Evolutionary conservation across 768 basidiomycete species (phyloP), one percentile per base, ranked within the genome.

Genomic region (Lactifluus pinguis): DNA sequence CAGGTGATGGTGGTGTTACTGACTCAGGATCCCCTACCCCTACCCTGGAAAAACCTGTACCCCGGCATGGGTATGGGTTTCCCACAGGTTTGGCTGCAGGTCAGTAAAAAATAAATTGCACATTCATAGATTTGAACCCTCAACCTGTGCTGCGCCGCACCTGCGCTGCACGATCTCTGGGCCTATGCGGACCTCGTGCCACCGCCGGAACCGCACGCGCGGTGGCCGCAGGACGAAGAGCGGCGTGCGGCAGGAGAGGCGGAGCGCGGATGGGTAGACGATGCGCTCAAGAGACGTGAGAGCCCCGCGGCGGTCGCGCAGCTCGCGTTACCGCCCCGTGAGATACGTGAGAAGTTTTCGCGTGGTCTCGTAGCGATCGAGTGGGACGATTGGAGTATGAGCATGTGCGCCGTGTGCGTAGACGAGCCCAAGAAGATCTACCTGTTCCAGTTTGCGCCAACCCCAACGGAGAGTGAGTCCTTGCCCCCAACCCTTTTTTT

Each of bases 341-440:
- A 25, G 15, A 39, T 65, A 29, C 62, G 57, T 25, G 56, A 59
- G 45, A 59, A 21, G 45, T 63, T 65, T 42, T 44, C 53, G 6
- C 55, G 53, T 0, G 64, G 64, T 1, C 36, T 65, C 13, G 48
- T 49, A 21, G 42, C 57, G 38, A 49, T 65, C 17, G 62, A 58
- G 36, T 65, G 64, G 64, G 64, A 65, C 19, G 64, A 65, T 8
- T 65, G 62, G 57, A 50, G 62, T 36, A 63, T 64, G 57, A 58
- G 41, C 30, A 29, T 65, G 47, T 60, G 55, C 34, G 58, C 50
- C 59, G 29, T 59, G 62, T 49, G 45, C 30, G 47, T 36, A 42
- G 49, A 48, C 32, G 62, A 64, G 13, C 62, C 64, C 41, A 52
- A 29, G 25, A 49, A 45, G 49, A 55, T 65, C 10, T 65, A 64